Evolutionary conservation across 805 yeast genomes (phyloP).

Genomic region (Allodekkera sacchari): DNA sequence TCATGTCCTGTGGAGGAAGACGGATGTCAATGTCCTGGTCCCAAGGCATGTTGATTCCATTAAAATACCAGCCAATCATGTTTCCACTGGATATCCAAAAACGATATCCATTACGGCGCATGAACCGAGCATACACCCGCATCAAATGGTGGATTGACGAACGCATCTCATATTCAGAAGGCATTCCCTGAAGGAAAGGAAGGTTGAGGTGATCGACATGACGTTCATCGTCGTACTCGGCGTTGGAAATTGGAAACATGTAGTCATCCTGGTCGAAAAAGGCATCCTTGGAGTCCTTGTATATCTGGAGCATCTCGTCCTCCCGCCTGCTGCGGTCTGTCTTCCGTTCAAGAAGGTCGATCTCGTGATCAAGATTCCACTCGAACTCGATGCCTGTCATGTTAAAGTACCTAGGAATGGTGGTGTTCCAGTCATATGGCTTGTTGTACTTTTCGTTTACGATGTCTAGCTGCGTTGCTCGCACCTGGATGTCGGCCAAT

Average conservation of each 20-base stretch:
- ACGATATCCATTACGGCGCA: slow-evolving; percentile 3
- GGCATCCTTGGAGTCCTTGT: slow-evolving; percentile 1
- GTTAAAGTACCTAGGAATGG: background rate
- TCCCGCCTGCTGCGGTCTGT: background rate
- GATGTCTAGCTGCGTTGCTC: slow-evolving; percentile 1
- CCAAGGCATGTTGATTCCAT: slow-evolving; percentile 47
- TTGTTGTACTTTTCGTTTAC: background rate
- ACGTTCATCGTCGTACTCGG: slow-evolving; percentile 1
- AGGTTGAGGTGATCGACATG: slow-evolving; percentile 4
- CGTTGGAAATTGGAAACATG: slow-evolving; percentile 2
- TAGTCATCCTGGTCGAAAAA: background rate
- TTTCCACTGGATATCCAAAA: slow-evolving; percentile 5
- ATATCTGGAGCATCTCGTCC: background rate
- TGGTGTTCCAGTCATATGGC: slow-evolving; percentile 1
- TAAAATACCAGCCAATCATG: slow-evolving; percentile 37
- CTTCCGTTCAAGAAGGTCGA: slow-evolving; percentile 1
- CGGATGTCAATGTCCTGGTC: slow-evolving; percentile 47
- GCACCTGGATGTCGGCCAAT: too few species aligned
- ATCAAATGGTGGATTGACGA: slow-evolving; percentile 4
- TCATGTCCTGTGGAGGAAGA: slow-evolving; percentile 42
- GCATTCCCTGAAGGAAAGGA: slow-evolving; percentile 3
- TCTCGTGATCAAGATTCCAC: slow-evolving; percentile 3
- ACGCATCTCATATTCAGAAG: background rate
- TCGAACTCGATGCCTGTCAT: slow-evolving; percentile 1
- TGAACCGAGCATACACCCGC: slow-evolving; percentile 3